Conservation (phyloP, 1,284 basidiomycete genomes). For the Tilletia walkeri region DNA sequence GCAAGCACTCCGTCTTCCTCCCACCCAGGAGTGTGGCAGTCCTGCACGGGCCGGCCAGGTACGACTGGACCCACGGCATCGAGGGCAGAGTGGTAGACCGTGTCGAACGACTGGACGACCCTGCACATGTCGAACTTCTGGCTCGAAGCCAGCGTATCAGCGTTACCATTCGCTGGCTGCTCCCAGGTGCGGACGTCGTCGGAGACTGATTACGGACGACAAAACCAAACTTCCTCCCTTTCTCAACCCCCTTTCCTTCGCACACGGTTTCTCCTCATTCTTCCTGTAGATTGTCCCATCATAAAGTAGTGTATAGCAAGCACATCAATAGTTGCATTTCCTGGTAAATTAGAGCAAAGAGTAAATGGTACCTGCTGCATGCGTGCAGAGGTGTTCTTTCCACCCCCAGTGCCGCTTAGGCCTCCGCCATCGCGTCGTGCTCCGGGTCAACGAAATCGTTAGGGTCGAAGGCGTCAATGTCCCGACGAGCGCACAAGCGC, state of each 20-base stretch:
- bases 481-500: constrained; percentile 26
- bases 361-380: too few species aligned
- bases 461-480: constrained; percentile 41
- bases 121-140: constrained; percentile 14
- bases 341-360: not conserved
- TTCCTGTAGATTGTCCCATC: not conserved
- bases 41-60: constrained; percentile 57
- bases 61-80: constrained; percentile 60
- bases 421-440: constrained; percentile 7
- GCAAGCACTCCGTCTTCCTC: constrained; percentile 50
- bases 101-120: constrained; percentile 4
- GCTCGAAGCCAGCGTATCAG: constrained; percentile 32
- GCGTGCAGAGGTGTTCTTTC: too few species aligned
- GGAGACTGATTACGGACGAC: constrained; percentile 17
- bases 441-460: constrained; percentile 30
- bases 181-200: constrained; percentile 36
- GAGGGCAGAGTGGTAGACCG: constrained; percentile 26
- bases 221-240: too few species aligned
- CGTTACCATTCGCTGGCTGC: constrained; percentile 40
- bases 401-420: not conserved
- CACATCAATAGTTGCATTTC: too few species aligned
- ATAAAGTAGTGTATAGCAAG: too few species aligned
- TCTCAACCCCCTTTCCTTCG: not conserved
- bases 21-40: constrained; percentile 57
- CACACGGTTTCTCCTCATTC: not conserved